A percentile compares a stretch with the other conserved stretches of the same genome.
Evolutionary conservation across 768 basidiomycete genomes (phyloP).

Genomic region (Amanita jacksonii): DNA sequence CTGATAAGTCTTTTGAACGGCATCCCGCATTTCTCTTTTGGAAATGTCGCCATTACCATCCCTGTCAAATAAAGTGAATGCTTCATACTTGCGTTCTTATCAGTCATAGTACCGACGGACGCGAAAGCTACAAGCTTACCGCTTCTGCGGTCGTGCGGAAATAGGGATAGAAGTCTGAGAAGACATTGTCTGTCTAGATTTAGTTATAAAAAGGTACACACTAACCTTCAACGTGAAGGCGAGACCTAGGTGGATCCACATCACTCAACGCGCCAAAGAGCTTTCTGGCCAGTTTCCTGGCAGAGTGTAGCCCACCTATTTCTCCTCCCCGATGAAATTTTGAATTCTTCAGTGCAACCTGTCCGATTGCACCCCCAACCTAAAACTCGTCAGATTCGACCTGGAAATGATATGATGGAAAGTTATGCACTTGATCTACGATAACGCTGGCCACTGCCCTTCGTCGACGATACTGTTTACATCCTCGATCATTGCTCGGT

Average conservation of each 20-base stretch:
- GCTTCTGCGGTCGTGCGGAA: conserved; percentile 67
- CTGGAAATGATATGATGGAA: not conserved
- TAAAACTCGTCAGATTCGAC: conserved; percentile 8
- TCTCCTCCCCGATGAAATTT: conserved; percentile 47
- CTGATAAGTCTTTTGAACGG: conserved; percentile 70
- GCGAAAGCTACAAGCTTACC: conserved; percentile 27
- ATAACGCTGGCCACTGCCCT: conserved; percentile 56
- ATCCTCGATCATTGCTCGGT: conserved; percentile 5
- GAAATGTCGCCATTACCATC: conserved; percentile 78
- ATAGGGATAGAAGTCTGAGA: conserved; percentile 67
- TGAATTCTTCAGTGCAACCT: conserved; percentile 61
- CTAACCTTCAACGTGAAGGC: conserved; percentile 60
- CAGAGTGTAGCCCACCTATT: conserved; percentile 50
- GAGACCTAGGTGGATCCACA: conserved; percentile 46
- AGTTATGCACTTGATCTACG: conserved; percentile 47
- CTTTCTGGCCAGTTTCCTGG: conserved; percentile 57
- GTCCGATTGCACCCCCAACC: conserved; percentile 57
- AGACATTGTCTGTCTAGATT: too few species aligned
- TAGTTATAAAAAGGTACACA: not conserved
- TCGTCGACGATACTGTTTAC: conserved; percentile 30
- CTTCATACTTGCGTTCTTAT: conserved; percentile 39
- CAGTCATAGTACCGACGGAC: conserved; percentile 7
- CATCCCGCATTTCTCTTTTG: conserved; percentile 74
- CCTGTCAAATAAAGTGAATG: conserved; percentile 66
- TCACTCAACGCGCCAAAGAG: conserved; percentile 54